phyloP scores from a whole-genome alignment of 768 basidiomycete species.

The Tulasnella sp. region DNA sequence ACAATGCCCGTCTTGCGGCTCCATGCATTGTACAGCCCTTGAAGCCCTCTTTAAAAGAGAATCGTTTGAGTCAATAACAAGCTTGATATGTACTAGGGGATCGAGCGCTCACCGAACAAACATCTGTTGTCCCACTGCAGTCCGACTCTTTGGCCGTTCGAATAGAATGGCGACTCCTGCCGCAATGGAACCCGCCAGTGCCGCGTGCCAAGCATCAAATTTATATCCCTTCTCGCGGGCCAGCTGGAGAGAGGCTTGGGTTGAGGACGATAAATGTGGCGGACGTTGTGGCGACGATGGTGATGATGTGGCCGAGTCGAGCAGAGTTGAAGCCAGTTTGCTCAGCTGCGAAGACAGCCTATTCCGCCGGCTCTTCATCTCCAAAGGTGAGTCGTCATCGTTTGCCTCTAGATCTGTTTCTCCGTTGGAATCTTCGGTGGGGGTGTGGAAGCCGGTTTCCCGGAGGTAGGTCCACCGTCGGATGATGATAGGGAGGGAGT shows the following conservation, averaged over 20 bases:
- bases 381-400: neutral
- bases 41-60: slow-evolving; percentile 68
- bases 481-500: slow-evolving; percentile 72
- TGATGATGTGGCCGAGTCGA: neutral
- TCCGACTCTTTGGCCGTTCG: slow-evolving; percentile 68
- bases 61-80: neutral
- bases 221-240: slow-evolving; percentile 21
- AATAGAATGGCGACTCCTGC: slow-evolving; percentile 68
- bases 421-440: neutral
- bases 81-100: neutral
- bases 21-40: slow-evolving; percentile 84
- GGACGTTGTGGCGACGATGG: neutral
- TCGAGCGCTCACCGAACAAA: slow-evolving; percentile 75
- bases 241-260: neutral
- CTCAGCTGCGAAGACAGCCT: neutral
- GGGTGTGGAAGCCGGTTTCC: slow-evolving; percentile 41
- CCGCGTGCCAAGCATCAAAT: slow-evolving; percentile 67
- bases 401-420: slow-evolving; percentile 6
- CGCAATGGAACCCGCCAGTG: slow-evolving; percentile 74
- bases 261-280: slow-evolving; percentile 26
- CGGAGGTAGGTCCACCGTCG: slow-evolving; percentile 9
- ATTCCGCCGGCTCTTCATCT: neutral
- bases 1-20: slow-evolving; percentile 66
- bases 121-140: slow-evolving; percentile 79
- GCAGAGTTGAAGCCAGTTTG: neutral